Base-by-base conservation (phyloP, 805 yeast genomes). In the Saccharomycopsis fermentans region DNA sequence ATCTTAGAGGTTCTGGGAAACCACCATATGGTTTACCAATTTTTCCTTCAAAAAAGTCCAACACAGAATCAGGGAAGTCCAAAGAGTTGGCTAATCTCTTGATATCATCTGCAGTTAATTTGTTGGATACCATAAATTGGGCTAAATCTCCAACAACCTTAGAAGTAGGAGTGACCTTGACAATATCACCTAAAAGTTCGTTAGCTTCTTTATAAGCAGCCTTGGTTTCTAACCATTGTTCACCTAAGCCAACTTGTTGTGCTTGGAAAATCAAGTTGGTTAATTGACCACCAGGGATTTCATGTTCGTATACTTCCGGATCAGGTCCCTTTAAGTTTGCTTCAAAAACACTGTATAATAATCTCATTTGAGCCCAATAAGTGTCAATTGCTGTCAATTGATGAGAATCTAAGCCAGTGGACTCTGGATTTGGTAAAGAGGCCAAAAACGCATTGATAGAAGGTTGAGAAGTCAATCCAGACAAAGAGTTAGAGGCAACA, bases 1-100 rank as follows among this genome's bases (percentile, higher is more conserved):
- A 80, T 76, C 99, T 85, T 74, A 94, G 79, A 43, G 99, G 99
- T 76, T 94, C 99, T 61, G 99, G 99, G 96, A 94, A 94, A 8
- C 99, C 99, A 65, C 99, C 99, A 71, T 89, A 90, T 69, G 99
- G 99, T 65, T 94, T 94, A 71, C 99, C 99, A 88, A 94, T 94
- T 72, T 94, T 81, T 67, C 99, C 99, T 78, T 94, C 96, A 81
- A 94, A 90, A 82, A 94, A 94, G 74, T 94, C 99, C 71, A 94
- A 81, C 17, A 94, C 97, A 21, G 98, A 92, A 70, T 87, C 97
- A 63, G 99, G 99, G 96, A 94, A 92, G 75, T 94, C 99, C 67
- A 94, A 81, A 59, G 90, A 88, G 58, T 82, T 76, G 3, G 99
- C 99, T 66, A 94, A 82, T 70, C 86, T 84, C 71, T 77, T 79